phyloP scores from a whole-genome alignment of 306 rosid species.

The Bauhinia variegata region DNA sequence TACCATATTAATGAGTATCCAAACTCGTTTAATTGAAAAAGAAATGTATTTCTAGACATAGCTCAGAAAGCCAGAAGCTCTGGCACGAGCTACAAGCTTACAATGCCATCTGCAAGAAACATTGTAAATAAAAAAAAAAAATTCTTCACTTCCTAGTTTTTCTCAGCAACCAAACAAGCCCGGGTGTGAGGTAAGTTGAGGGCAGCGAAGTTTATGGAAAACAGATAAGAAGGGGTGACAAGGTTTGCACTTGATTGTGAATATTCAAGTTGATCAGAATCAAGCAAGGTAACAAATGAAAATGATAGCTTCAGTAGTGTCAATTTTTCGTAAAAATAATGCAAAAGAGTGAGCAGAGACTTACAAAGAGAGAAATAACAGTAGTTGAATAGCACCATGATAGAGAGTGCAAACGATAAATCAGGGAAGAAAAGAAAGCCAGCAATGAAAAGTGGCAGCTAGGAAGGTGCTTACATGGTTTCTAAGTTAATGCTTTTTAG shows the following conservation, averaged over 20 bases:
- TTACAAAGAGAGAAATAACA: slow-evolving; percentile 13
- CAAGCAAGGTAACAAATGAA: slow-evolving; percentile 12
- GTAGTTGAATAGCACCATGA: background rate
- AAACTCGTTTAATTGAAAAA: background rate
- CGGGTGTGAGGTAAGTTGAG: slow-evolving; percentile 20
- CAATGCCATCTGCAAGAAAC: slow-evolving; percentile 20
- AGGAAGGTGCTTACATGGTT: slow-evolving; percentile 12
- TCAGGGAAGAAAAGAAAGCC: slow-evolving; percentile 13
- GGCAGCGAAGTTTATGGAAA: background rate
- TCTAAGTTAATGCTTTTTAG: slow-evolving; percentile 48
- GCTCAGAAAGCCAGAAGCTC: slow-evolving; percentile 37
- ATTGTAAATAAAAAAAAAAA: slow-evolving; percentile 29
- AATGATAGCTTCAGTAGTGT: background rate
- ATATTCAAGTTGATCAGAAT: background rate
- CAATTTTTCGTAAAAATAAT: background rate
- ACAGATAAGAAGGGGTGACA: slow-evolving; percentile 27
- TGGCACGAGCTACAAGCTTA: background rate
- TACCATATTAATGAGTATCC: background rate
- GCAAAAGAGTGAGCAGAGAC: slow-evolving; percentile 19
- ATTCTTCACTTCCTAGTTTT: slow-evolving; percentile 18
- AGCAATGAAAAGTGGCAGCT: slow-evolving; percentile 1
- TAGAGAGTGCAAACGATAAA: background rate
- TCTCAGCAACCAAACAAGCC: slow-evolving; percentile 31
- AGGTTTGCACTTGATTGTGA: slow-evolving; percentile 19
- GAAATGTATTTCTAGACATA: background rate